These are phyloP conservation scores for Scolecobasidium constrictum DNA, from an alignment of 2,329 filamentous ascomycete species.

Conservation along the genomic window DNA sequence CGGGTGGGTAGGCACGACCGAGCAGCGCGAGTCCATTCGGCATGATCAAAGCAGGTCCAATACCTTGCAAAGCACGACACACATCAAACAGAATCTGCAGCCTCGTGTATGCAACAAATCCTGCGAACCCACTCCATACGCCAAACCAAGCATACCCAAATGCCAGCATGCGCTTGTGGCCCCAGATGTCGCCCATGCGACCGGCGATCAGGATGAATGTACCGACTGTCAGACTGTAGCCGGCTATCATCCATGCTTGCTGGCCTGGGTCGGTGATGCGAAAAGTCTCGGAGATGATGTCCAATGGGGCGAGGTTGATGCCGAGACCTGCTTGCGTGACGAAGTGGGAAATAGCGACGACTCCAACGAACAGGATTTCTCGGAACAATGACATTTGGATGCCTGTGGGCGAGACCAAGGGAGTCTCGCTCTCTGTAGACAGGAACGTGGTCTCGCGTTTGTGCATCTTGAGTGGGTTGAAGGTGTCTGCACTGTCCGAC, in stretches of 20 bases:
- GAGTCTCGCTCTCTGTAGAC: conserved; percentile 3
- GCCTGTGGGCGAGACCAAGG: conserved; percentile 6
- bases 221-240: conserved; percentile 31
- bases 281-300: conserved; percentile 35
- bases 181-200: conserved; percentile 32
- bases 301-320: conserved; percentile 27
- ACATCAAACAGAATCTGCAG: conserved; percentile 16
- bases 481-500: conserved; percentile 9
- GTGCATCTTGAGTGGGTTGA: conserved; percentile 8
- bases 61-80: conserved; percentile 12
- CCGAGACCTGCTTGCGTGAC: conserved; percentile 21
- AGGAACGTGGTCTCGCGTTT: conserved; percentile 9
- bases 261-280: conserved; percentile 28
- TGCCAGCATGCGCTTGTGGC: conserved; percentile 30
- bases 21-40: conserved; percentile 18
- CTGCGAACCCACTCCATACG: conserved; percentile 29
- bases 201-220: conserved; percentile 35
- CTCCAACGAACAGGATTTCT: conserved; percentile 19
- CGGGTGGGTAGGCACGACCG: conserved; percentile 12
- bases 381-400: conserved; percentile 14
- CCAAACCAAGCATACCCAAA: conserved; percentile 29
- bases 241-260: conserved; percentile 33
- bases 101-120: conserved; percentile 24
- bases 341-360: conserved; percentile 20
- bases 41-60: conserved; percentile 13